These are phyloP conservation scores for Aspergillus baeticus DNA, from an alignment of 495 filamentous ascomycete genomes.

Conservation along the genomic window DNA sequence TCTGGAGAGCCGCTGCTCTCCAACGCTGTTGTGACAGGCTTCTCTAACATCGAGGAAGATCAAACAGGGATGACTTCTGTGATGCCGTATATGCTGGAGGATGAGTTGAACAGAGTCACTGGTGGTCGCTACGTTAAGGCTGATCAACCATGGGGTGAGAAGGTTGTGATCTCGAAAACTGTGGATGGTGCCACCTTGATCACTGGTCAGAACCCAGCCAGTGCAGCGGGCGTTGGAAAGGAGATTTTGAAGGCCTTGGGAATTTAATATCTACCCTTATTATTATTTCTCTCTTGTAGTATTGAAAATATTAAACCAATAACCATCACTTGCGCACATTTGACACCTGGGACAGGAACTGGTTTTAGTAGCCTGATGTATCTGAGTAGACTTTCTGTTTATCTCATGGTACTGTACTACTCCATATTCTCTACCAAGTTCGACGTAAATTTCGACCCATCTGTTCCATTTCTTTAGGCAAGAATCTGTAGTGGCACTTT, in stretches of 20 bases:
- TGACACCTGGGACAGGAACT: too few species aligned
- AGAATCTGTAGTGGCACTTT: too few species aligned
- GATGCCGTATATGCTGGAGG: slow-evolving; percentile 69
- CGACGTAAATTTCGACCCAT: too few species aligned
- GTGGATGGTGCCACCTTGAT: slow-evolving; percentile 53
- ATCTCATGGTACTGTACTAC: too few species aligned
- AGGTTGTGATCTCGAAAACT: slow-evolving; percentile 55
- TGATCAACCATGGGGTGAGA: slow-evolving; percentile 52
- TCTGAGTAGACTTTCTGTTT: too few species aligned
- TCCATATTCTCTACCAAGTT: too few species aligned
- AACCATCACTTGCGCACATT: too few species aligned
- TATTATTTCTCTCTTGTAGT: too few species aligned
- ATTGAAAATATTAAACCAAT: too few species aligned
- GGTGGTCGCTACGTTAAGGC: slow-evolving; percentile 61
- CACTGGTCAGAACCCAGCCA: slow-evolving; percentile 74
- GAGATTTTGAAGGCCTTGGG: slow-evolving; percentile 41
- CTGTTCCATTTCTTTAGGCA: too few species aligned
- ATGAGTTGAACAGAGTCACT: slow-evolving; percentile 43
- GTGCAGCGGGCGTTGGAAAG: slow-evolving; percentile 58
- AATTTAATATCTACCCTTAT: too few species aligned
- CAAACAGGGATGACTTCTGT: slow-evolving; percentile 37
- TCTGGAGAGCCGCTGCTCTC: slow-evolving; percentile 51
- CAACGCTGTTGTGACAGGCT: slow-evolving; percentile 62
- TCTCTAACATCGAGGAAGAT: slow-evolving; percentile 69
- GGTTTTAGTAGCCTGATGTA: too few species aligned